Percentiles rank a stretch among this genome's conserved stretches.
Conservation (phyloP, 1,284 basidiomycete genomes). For the Wallemia mellicola region DNA sequence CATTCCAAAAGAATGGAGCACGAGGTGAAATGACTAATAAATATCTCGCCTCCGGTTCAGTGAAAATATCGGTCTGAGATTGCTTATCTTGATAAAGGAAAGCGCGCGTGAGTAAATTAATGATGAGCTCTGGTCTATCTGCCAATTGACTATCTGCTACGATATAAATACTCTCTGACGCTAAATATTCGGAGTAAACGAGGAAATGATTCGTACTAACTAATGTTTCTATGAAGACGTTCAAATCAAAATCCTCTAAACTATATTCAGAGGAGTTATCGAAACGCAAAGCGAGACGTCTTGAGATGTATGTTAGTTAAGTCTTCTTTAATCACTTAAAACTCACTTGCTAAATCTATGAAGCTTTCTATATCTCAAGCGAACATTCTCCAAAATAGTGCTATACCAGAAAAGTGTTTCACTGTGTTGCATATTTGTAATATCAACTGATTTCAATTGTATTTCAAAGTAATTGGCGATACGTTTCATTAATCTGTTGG, state of each 20-base stretch:
- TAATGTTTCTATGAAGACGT: conserved; percentile 47
- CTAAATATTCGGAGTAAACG: conserved; percentile 66
- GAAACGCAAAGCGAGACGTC: conserved; percentile 53
- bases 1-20: conserved; percentile 76
- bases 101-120: conserved; percentile 28
- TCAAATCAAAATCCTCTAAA: conserved; percentile 48
- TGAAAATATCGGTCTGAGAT: conserved; percentile 14
- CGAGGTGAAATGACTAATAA: conserved; percentile 63
- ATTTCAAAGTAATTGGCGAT: conserved; percentile 80
- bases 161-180: conserved; percentile 79
- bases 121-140: conserved; percentile 50
- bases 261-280: conserved; percentile 87
- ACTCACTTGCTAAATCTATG: conserved; percentile 64
- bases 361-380: conserved; percentile 71
- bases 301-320: conserved; percentile 11
- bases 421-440: conserved; percentile 33
- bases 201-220: conserved; percentile 75
- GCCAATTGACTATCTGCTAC: conserved; percentile 57
- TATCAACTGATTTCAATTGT: conserved; percentile 47
- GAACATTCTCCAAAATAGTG: conserved; percentile 77
- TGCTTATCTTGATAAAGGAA: conserved; percentile 8
- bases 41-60: conserved; percentile 24
- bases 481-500: conserved; percentile 63
- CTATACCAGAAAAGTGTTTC: conserved; percentile 68
- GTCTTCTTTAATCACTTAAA: not conserved